Base-by-base conservation (phyloP, 805 yeast species). In the Kodamaea nitidulidarum region DNA sequence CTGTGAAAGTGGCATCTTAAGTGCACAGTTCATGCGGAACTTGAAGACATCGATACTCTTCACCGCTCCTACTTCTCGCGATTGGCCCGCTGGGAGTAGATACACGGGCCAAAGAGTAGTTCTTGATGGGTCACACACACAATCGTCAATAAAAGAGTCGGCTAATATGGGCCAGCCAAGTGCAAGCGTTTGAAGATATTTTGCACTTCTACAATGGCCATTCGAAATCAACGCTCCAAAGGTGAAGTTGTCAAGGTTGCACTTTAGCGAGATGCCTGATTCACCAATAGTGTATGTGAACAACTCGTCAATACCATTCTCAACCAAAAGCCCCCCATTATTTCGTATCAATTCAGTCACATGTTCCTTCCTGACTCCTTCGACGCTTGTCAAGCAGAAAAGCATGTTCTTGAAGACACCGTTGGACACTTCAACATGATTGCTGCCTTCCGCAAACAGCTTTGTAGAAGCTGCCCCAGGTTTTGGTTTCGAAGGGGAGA, bases 151-250 rank as follows among this genome's bases (percentile, higher is more conserved):
- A 47, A 74, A 88, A 7, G 60, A 53, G 40, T 74, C 72, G 2
- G 86, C 79, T 21, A 88, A 52, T 14, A 84, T 73, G 2, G 97
- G 97, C 95, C 95, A 88, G 2, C 91, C 90, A 32, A 88, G 54
- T 0, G 91, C 85, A 12, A 88, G 56, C 2, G 83, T 78, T 51
- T 86, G 93, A 7, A 88, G 55, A 54, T 83, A 88, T 52, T 88
- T 88, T 7, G 80, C 70, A 35, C 88, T 85, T 26, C 96, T 64
- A 14, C 76, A 67, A 41, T 74, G 71, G 21, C 68, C 69, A 27
- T 71, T 71, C 0, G 91, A 71, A 1, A 88, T 60, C 24, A 85
- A 64, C 1, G 90, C 90, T 1, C 74, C 87, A 60, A 88, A 85
- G 22, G 50, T 65, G 44, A 56, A 67, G 8, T 44, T 45, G 7